A percentile compares a stretch with the other conserved stretches of the same genome.
Conservation (phyloP, 495 filamentous ascomycete species). For the Penicillium antarcticum region DNA sequence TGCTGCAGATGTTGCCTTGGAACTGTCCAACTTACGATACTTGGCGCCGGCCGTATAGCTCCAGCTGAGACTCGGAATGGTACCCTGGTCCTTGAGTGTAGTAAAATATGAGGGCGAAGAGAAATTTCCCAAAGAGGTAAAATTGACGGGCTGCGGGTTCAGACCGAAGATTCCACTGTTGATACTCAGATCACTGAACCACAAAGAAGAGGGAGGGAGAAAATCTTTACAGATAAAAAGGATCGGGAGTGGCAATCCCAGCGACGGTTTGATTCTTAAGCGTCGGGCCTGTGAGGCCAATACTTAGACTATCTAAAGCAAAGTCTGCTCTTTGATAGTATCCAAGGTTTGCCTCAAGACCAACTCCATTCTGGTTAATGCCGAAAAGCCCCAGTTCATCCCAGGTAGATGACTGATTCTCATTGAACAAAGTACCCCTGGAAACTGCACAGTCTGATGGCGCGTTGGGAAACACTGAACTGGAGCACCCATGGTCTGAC, state of each 20-base stretch:
- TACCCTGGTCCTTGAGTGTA: constrained; percentile 39
- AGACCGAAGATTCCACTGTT: constrained; percentile 16
- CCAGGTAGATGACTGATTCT: constrained; percentile 18
- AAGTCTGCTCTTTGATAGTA: constrained; percentile 15
- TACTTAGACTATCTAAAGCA: constrained; percentile 9
- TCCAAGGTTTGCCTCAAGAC: constrained; percentile 19
- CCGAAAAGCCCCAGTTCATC: constrained; percentile 10
- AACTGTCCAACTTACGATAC: constrained; percentile 45
- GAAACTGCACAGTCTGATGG: constrained; percentile 18
- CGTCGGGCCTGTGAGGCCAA: constrained; percentile 8
- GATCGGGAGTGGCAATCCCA: constrained; percentile 15
- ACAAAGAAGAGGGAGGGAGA: background rate
- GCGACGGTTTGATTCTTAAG: constrained; percentile 19
- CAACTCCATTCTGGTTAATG: constrained; percentile 14
- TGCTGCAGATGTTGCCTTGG: background rate
- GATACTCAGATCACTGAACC: background rate
- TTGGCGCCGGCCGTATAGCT: constrained; percentile 66
- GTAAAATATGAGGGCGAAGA: constrained; percentile 21
- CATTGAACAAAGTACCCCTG: constrained; percentile 14
- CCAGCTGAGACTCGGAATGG: constrained; percentile 60
- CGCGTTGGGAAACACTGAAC: constrained; percentile 10
- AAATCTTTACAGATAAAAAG: constrained; percentile 18
- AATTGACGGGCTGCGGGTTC: constrained; percentile 16
- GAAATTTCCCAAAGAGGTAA: constrained; percentile 15
- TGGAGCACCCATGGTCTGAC: constrained; percentile 18